A percentile compares a stretch with the other conserved stretches of the same genome.
phyloP scores from a whole-genome alignment of 176 grass and related monocot genomes.

The Raddia guianensis region DNA sequence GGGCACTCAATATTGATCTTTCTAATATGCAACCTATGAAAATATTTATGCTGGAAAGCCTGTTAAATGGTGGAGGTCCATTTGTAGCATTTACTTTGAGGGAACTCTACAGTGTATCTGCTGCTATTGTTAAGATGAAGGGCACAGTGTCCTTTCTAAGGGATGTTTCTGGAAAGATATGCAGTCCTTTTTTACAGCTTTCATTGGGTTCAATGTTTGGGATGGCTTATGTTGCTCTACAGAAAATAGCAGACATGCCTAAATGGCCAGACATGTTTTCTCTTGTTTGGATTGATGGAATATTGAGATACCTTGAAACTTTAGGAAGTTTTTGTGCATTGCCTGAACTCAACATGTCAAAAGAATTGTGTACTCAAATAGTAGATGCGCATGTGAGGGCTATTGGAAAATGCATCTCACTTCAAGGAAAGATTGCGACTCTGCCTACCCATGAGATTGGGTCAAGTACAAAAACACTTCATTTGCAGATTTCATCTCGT shows the following conservation, averaged over 20 bases:
- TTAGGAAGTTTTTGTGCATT: constrained; percentile 61
- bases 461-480: constrained; percentile 72
- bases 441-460: constrained; percentile 83
- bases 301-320: constrained; percentile 82
- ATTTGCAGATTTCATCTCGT: constrained; percentile 45
- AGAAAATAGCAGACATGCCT: constrained; percentile 72
- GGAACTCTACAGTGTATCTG: constrained; percentile 76
- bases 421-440: constrained; percentile 82
- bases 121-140: constrained; percentile 74
- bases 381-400: constrained; percentile 68
- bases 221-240: constrained; percentile 64
- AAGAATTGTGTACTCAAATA: constrained; percentile 63
- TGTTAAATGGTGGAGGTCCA: constrained; percentile 63
- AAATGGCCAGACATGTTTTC: constrained; percentile 56
- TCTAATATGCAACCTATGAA: constrained; percentile 50
- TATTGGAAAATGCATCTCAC: constrained; percentile 89
- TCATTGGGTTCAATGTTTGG: constrained; percentile 52
- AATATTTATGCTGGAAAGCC: constrained; percentile 51
- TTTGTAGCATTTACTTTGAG: constrained; percentile 60
- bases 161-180: constrained; percentile 36
- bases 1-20: constrained; percentile 37
- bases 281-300: constrained; percentile 82
- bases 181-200: constrained; percentile 39
- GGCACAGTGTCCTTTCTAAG: constrained; percentile 46
- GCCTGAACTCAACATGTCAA: constrained; percentile 60